Conservation (phyloP, 108 stramenopile species). For the Mayamaea pseudoterrestris region DNA sequence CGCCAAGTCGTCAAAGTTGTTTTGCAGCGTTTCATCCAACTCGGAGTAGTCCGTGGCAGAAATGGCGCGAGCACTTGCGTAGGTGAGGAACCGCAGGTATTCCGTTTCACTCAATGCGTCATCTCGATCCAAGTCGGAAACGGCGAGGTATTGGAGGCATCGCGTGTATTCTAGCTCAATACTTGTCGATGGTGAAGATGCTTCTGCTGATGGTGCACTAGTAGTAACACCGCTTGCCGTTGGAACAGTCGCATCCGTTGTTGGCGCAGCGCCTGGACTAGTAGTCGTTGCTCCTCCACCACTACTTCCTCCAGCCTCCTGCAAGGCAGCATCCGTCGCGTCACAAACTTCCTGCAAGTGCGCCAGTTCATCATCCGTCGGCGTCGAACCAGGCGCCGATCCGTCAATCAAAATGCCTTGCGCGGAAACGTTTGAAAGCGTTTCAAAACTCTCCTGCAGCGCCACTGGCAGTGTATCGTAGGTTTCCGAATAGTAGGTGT, state of each 20-base stretch:
- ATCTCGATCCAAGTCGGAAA: slow-evolving; percentile 17
- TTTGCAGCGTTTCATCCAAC: slow-evolving; percentile 10
- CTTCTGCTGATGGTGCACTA: not conserved
- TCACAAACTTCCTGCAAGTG: slow-evolving; percentile 1
- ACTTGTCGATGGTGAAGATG: too few species aligned
- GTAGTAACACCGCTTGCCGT: not conserved
- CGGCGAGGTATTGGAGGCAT: slow-evolving; percentile 4
- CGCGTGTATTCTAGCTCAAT: not conserved
- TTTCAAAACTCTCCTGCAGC: slow-evolving; percentile 6
- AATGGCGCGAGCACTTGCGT: slow-evolving; percentile 8
- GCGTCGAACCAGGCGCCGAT: not conserved
- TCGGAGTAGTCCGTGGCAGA: too few species aligned
- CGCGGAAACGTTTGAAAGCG: not conserved
- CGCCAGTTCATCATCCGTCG: not conserved
- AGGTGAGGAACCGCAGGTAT: slow-evolving; percentile 20
- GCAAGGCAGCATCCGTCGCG: slow-evolving; percentile 1
- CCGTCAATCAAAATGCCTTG: not conserved
- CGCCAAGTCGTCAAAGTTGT: slow-evolving; percentile 8
- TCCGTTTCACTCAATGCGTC: slow-evolving; percentile 13
- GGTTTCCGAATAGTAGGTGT: too few species aligned
- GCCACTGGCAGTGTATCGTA: slow-evolving; percentile 10
- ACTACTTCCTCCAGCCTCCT: not conserved
- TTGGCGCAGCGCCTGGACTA: not conserved
- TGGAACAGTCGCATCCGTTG: slow-evolving; percentile 2
- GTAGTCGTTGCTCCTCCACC: not conserved